phyloP scores from a whole-genome alignment of 208 protist genomes.

The Phytomonas francai region DNA sequence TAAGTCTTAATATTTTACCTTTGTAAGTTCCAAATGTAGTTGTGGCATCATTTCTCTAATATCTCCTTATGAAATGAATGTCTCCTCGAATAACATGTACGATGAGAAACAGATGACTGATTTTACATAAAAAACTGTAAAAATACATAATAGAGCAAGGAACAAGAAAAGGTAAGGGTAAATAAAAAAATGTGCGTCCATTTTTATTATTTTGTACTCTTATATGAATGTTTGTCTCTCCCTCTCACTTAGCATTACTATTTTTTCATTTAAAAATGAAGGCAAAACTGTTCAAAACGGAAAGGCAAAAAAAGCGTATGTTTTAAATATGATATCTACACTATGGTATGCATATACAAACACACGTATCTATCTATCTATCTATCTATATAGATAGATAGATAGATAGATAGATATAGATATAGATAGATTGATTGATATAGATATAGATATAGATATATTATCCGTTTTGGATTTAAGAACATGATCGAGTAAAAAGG shows the following conservation, averaged over 20 bases:
- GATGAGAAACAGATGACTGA: neutral
- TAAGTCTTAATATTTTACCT: neutral
- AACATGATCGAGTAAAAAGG: neutral
- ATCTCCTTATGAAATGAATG: neutral
- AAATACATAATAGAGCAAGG: conserved; percentile 10
- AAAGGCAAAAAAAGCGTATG: neutral
- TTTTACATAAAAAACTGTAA: conserved; percentile 6
- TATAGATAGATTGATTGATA: conserved; percentile 7
- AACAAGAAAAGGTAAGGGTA: conserved; percentile 8
- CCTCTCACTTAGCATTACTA: neutral
- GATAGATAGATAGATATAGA: conserved; percentile 4
- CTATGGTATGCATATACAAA: conserved; percentile 3
- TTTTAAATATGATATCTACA: conserved; percentile 1
- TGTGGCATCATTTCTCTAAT: neutral
- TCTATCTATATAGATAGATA: no score
- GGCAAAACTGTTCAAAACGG: neutral
- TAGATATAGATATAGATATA: conserved; percentile 13
- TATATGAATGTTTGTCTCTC: neutral
- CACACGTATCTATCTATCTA: conserved; percentile 7
- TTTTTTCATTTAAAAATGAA: neutral
- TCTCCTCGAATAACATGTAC: neutral
- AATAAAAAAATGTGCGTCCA: conserved; percentile 6
- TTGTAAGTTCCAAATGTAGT: conserved; percentile 10
- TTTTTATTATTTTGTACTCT: neutral
- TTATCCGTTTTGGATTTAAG: conserved; percentile 1